Evolutionary conservation across 257 asterid species (phyloP), one percentile per base, ranked within the genome.

Genomic region (Solanum chiquidenum): DNA sequence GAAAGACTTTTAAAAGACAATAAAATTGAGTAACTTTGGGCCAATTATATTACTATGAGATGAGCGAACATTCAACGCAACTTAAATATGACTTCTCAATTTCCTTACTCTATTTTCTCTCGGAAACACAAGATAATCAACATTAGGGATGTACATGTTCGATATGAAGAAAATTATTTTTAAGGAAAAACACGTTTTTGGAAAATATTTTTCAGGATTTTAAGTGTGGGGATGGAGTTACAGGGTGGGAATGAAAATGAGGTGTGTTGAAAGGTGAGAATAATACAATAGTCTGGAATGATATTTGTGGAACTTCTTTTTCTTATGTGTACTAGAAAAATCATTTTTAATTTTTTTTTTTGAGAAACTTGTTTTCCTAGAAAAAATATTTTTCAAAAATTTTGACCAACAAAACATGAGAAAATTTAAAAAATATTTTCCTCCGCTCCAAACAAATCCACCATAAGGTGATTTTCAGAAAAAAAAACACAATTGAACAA

Each of bases 201-300:
- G 62, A 52, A 16, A 2, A 2, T 1, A 52, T 52, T 52, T 1
- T 18, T 52, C 3, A 6, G 1, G 2, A 52, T 16, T 16, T 1
- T 18, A 16, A 52, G 62, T 5, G 62, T 20, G n/a, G 64, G 64
- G n/a, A 18, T 55, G 64, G 64, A 55, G 21, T 55, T 55, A 18
- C 3, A 46, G 2, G 6, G 18, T 4, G 49, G 58, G 58, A 1
- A 4, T 55, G n/a, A 55, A 20, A 25, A 55, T 20, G 11, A 55
- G 0, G 64, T 55, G 11, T 20, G 25, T 55, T 7, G 64, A 7
- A 55, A 20, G 11, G 2, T 18, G 2, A 0, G 2, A 55, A 55
- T 2, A 20, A 44, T 44, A 44, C 0, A 12, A 3, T 55, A 20
- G 2, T 20, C 0, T 55, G 0, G 3, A 18, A 20, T 55, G 2